Evolutionary conservation across 805 yeast genomes (phyloP), one percentile per base, ranked within the genome.

Genomic region (Hanseniaspora thailandica): DNA sequence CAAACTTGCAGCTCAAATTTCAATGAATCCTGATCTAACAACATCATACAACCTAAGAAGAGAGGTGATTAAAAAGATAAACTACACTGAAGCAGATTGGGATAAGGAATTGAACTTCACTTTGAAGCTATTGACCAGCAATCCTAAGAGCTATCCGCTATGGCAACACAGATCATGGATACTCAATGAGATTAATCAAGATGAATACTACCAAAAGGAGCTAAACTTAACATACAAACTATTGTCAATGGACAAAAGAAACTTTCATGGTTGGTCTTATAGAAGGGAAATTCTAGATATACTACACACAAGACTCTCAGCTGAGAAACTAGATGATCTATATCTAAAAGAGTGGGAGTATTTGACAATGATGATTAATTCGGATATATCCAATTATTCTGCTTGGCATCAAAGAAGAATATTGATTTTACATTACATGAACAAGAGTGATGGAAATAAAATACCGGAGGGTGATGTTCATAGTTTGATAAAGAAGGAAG

Each of bases 241-340:
- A 60, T 71, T 90, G 51, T 73, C 75, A 25, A 65, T 76, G 48
- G 98, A 93, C 63, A 73, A 84, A 17, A 76, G 98, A 60, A 93
- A 93, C 64, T 93, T 75, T 66, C 97, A 89, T 65, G 97, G 95
- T 1, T 90, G 98, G 98, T 87, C 85, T 47, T 93, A 93, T 65
- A 72, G 98, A 61, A 73, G 97, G 55, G 76, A 77, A 53, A 78
- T 93, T 6, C 43, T 48, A 23, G 40, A 40, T 33, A 41, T 48
- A 5, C 28, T 48, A 4, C 77, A 86, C 4, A 61, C 63, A 4
- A 67, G 62, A 25, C 59, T 69, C 38, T 63, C 65, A 47, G 36
- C 49, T 8, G 33, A 57, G 9, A 58, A 63, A 0, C 64, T 62
- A 0, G 47, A 58, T 19, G 70, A 63, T 48, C 62, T 65, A 58